Conservation (phyloP, 208 protist genomes). For the Crithidia brevicula region DNA sequence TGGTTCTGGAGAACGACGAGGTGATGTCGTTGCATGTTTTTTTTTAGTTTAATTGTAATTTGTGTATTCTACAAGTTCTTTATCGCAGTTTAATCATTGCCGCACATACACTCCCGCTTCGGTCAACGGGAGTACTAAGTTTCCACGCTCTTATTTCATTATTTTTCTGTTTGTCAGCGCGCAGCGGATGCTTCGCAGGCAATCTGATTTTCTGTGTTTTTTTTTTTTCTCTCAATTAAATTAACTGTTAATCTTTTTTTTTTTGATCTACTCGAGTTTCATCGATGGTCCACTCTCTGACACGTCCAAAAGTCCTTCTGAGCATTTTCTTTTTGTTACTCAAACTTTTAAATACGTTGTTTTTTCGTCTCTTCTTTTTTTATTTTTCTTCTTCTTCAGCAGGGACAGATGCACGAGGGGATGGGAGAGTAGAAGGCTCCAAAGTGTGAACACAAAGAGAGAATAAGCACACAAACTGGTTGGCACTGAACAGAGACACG, state of each 20-base stretch:
- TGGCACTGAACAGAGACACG: too few species aligned
- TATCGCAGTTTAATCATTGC: neutral
- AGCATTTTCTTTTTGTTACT: slow-evolving; percentile 15
- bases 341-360: neutral
- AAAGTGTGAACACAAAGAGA: too few species aligned
- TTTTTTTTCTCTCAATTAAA: neutral
- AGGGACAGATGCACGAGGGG: too few species aligned
- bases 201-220: neutral
- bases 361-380: neutral
- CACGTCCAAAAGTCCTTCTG: neutral
- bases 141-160: slow-evolving; percentile 9
- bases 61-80: neutral
- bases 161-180: too few species aligned
- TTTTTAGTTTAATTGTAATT: neutral
- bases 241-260: slow-evolving; percentile 4
- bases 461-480: too few species aligned
- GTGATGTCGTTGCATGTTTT: too few species aligned
- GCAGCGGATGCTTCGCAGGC: too few species aligned
- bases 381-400: neutral
- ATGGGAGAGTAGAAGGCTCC: too few species aligned
- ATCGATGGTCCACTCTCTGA: neutral
- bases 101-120: neutral
- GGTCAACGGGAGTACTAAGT: neutral
- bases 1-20: too few species aligned
- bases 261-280: too few species aligned